Evolutionary conservation across 2,329 filamentous ascomycete genomes (phyloP).

Genomic region (Neonectria punicea): DNA sequence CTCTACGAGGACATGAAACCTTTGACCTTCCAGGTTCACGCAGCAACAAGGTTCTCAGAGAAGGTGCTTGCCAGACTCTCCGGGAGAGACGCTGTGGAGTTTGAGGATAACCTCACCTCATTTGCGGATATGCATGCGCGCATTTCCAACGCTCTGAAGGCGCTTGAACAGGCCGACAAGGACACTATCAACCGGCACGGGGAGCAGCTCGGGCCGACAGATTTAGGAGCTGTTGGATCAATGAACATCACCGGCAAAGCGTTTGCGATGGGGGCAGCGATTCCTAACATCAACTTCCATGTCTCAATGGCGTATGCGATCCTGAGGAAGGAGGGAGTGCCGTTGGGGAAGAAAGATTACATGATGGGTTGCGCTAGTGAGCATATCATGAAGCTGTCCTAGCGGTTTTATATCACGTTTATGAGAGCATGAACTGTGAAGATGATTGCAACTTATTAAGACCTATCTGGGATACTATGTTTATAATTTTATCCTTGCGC

Average conservation of each 20-base stretch:
- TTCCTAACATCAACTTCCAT: slow-evolving; percentile 72
- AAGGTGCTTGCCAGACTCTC: slow-evolving; percentile 44
- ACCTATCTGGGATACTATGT: no score
- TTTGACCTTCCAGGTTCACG: slow-evolving; percentile 48
- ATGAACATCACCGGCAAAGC: slow-evolving; percentile 42
- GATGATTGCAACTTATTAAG: no score
- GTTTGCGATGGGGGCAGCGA: slow-evolving; percentile 57
- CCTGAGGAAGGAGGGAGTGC: slow-evolving; percentile 66
- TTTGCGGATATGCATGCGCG: slow-evolving; percentile 46
- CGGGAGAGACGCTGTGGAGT: slow-evolving; percentile 38
- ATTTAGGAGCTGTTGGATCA: slow-evolving; percentile 31
- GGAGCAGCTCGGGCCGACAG: slow-evolving; percentile 39
- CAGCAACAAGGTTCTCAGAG: slow-evolving; percentile 41
- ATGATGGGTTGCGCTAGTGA: no score
- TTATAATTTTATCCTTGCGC: no score
- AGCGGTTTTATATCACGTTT: no score
- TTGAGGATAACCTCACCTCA: slow-evolving; percentile 41
- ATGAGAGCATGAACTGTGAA: no score
- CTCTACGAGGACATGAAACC: slow-evolving; percentile 53
- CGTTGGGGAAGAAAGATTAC: slow-evolving; percentile 67
- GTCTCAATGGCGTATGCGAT: slow-evolving; percentile 66
- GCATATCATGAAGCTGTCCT: no score
- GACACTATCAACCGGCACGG: slow-evolving; percentile 44
- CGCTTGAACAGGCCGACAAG: slow-evolving; percentile 45
- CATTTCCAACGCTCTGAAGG: slow-evolving; percentile 40